Base-by-base conservation (phyloP, 1,284 basidiomycete species). In the Ustilago nuda region DNA sequence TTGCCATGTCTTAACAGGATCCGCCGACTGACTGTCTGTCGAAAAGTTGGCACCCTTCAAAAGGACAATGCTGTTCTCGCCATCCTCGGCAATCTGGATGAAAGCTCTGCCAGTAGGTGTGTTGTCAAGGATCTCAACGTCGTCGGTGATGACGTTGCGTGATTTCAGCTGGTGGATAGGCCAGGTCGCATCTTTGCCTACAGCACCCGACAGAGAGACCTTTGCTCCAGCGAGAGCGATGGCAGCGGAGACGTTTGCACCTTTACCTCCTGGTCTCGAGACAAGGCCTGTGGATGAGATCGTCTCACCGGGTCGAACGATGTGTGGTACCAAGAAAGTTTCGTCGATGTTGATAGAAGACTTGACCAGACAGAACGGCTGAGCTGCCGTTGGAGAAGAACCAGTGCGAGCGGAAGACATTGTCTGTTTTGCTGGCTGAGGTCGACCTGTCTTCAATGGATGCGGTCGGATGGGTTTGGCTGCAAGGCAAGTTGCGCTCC, bases 271-370 rank as follows among this genome's bases (percentile, higher is more conserved):
- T 1, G 82, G 71, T 8, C 80, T 76, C 8, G 76, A 76, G 48
- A 66, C 63, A 19, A 84, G 72, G 13, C 61, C 60, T 17, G 73
- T 61, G 8, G 84, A 85, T 8, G 80, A 80, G 48, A 85, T 76
- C 30, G 84, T 85, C 66, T 83, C 81, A 35, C 82, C 82, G 2
- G 80, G 76, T 30, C 66, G 61, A 32, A 82, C 82, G 36, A 84
- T 83, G 68, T 81, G 81, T 11, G 81, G 77, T 4, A 84, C 82
- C 41, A 66, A 63, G 65, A 85, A 85, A 0, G 78, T 81, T 59
- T 85, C 82, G 66, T 85, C 84, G 66, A 85, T 82, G 66, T 85
- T 85, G 68, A 85, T 76, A 11, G 78, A 80, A 51, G 74, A 77
- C n/a, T 82, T 81, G 52, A 85, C 84, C 30, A 85, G 70, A 56